These are phyloP conservation scores for Aspergillus candidus DNA, from an alignment of 2,329 filamentous ascomycete species.

Conservation along the genomic window DNA sequence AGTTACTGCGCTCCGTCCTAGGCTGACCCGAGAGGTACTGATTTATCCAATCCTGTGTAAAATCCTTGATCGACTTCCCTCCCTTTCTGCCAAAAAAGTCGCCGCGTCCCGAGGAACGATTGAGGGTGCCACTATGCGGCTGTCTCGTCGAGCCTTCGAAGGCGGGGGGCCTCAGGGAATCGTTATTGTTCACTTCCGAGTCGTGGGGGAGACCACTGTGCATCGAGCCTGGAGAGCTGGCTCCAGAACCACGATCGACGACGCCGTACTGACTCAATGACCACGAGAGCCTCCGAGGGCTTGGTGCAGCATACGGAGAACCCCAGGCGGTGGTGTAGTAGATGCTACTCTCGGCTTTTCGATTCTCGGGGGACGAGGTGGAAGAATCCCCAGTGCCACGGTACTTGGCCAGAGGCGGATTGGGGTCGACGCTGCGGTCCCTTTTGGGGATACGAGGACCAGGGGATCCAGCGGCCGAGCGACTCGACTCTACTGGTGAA, in stretches of 20 bases:
- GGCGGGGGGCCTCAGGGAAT: slow-evolving; percentile 25
- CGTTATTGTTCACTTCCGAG: slow-evolving; percentile 21
- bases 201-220: slow-evolving; percentile 18
- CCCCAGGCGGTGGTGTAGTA: slow-evolving; percentile 81
- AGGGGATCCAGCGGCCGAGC: slow-evolving; percentile 30
- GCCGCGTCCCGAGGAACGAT: slow-evolving; percentile 18
- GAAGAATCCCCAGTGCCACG: slow-evolving; percentile 30
- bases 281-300: slow-evolving; percentile 37
- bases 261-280: slow-evolving; percentile 44
- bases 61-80: slow-evolving; percentile 44
- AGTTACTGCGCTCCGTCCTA: slow-evolving; percentile 66
- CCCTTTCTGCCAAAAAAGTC: slow-evolving; percentile 21
- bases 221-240: slow-evolving; percentile 31
- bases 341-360: slow-evolving; percentile 43
- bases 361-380: slow-evolving; percentile 37
- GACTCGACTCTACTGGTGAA: slow-evolving; percentile 33
- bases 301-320: slow-evolving; percentile 72
- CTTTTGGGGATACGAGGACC: slow-evolving; percentile 23
- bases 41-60: slow-evolving; percentile 81
- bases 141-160: slow-evolving; percentile 19
- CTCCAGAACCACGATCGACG: slow-evolving; percentile 26
- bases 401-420: slow-evolving; percentile 27
- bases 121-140: slow-evolving; percentile 20
- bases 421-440: slow-evolving; percentile 22
- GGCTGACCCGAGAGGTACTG: slow-evolving; percentile 70